phyloP scores from a whole-genome alignment of 805 yeast species.

The Wickerhamomyces rabaulensis region DNA sequence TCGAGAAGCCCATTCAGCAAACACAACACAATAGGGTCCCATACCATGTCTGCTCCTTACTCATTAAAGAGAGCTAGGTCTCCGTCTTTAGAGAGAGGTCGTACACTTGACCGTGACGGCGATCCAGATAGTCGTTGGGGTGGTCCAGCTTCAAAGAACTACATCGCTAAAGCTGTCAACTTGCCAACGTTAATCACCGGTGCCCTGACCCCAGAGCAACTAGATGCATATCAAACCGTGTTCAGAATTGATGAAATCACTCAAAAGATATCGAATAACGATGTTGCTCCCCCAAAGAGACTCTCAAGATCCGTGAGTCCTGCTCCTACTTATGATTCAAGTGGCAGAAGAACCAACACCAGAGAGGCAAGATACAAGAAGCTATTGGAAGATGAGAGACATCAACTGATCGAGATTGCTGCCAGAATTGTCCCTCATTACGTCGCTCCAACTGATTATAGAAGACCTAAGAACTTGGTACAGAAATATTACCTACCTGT shows the following conservation, averaged over 20 bases:
- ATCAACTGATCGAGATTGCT: constrained; percentile 71
- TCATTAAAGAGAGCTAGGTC: not conserved
- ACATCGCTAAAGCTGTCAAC: constrained; percentile 12
- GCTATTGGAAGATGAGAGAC: constrained; percentile 72
- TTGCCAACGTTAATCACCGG: constrained; percentile 42
- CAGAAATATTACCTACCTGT: constrained; percentile 86
- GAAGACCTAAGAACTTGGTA: constrained; percentile 60
- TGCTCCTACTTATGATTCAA: constrained; percentile 81
- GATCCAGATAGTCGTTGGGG: constrained; percentile 12
- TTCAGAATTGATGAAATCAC: constrained; percentile 80
- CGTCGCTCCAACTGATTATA: constrained; percentile 74
- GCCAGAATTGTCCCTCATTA: constrained; percentile 68
- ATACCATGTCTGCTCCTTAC: not conserved
- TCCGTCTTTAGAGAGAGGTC: constrained; percentile 4
- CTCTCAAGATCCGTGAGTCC: constrained; percentile 74
- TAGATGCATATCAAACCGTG: constrained; percentile 63
- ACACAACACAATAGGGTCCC: not conserved
- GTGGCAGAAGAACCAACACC: constrained; percentile 84
- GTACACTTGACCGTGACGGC: constrained; percentile 7
- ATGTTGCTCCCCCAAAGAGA: constrained; percentile 42
- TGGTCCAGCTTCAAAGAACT: constrained; percentile 9
- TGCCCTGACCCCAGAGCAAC: constrained; percentile 67
- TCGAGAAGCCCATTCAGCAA: not conserved
- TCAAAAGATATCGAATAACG: constrained; percentile 45
- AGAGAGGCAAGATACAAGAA: constrained; percentile 62